A percentile compares a stretch with the other conserved stretches of the same genome.
Evolutionary conservation across 345 rosid genomes (phyloP).

Genomic region (Gossypium sturtianum): DNA sequence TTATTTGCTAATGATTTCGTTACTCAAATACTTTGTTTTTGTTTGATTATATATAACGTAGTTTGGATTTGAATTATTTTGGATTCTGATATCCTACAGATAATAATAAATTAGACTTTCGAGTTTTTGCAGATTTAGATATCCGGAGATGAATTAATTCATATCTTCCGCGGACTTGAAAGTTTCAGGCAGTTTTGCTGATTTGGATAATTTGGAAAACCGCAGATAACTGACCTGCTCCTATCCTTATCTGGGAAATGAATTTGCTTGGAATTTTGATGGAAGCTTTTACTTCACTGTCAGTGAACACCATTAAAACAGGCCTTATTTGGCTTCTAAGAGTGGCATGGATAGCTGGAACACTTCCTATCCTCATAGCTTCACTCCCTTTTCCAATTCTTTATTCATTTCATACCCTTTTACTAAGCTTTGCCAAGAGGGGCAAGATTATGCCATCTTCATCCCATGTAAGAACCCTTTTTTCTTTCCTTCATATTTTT

Average conservation of each 20-base stretch:
- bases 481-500: background rate
- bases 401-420: background rate
- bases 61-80: too few species aligned
- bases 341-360: constrained; percentile 13
- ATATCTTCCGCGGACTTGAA: too few species aligned
- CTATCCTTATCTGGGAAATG: background rate
- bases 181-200: too few species aligned
- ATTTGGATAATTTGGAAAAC: too few species aligned
- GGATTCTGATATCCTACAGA: too few species aligned
- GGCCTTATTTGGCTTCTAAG: constrained; percentile 3
- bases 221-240: too few species aligned
- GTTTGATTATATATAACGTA: too few species aligned
- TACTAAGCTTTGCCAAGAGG: constrained; percentile 5
- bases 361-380: constrained; percentile 11
- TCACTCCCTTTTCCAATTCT: constrained; percentile 6
- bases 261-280: background rate
- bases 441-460: constrained; percentile 7
- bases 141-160: too few species aligned
- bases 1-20: too few species aligned
- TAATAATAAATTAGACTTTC: too few species aligned
- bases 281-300: background rate
- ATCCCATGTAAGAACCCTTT: background rate
- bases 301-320: background rate
- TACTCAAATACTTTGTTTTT: too few species aligned
- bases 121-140: too few species aligned